A percentile compares a stretch with the other conserved stretches of the same genome.
Evolutionary conservation across 441 rosid genomes (phyloP).

Genomic region (Macaranga tanarius): DNA sequence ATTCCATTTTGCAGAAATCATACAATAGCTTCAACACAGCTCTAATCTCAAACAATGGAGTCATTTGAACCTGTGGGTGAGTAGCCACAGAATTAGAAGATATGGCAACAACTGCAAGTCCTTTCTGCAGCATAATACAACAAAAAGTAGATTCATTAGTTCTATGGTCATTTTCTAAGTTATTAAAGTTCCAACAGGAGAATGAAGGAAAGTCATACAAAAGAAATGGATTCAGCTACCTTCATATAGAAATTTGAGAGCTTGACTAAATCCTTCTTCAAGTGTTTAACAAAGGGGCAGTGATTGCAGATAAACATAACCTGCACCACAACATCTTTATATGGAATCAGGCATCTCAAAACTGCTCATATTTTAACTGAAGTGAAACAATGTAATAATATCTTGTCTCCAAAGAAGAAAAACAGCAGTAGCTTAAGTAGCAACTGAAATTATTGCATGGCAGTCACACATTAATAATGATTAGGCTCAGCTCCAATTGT

Average conservation of each 20-base stretch:
- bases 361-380: background rate
- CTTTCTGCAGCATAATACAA: conserved; percentile 53
- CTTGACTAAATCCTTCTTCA: conserved; percentile 79
- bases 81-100: conserved; percentile 78
- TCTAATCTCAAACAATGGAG: conserved; percentile 31
- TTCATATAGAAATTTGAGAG: conserved; percentile 69
- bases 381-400: background rate
- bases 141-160: background rate
- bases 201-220: conserved; percentile 11
- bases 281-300: conserved; percentile 90
- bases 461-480: background rate
- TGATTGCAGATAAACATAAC: conserved; percentile 91
- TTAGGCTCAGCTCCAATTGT: background rate
- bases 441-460: background rate
- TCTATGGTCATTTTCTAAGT: background rate
- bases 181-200: background rate
- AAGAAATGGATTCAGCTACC: conserved; percentile 42
- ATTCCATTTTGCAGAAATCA: conserved; percentile 28
- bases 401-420: background rate
- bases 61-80: conserved; percentile 74
- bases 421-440: background rate
- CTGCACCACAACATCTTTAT: conserved; percentile 34
- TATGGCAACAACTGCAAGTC: conserved; percentile 87
- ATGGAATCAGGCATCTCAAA: conserved; percentile 3
- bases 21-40: conserved; percentile 26